These are phyloP conservation scores for Retiboletus flavoniger DNA, from an alignment of 1,284 basidiomycete species.

Conservation along the genomic window DNA sequence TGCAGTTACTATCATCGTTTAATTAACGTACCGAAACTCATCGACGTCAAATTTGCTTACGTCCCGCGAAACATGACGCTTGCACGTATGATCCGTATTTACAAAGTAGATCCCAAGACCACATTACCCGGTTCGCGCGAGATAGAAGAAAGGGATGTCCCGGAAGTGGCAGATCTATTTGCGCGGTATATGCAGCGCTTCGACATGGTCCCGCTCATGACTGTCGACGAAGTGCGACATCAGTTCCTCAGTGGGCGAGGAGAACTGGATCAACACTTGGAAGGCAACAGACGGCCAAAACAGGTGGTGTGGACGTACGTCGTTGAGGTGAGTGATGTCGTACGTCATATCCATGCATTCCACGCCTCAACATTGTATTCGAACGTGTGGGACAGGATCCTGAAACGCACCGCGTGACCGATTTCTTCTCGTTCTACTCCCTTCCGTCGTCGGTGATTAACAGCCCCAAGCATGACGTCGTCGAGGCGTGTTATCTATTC, in stretches of 20 bases:
- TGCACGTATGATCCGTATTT: conserved; percentile 78
- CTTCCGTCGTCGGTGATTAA: conserved; percentile 90
- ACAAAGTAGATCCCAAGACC: conserved; percentile 63
- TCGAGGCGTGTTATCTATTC: conserved; percentile 92
- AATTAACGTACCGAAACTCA: conserved; percentile 88
- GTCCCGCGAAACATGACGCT: conserved; percentile 83
- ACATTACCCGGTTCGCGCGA: conserved; percentile 73
- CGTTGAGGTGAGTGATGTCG: conserved; percentile 66
- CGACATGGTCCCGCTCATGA: conserved; percentile 79
- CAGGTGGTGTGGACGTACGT: conserved; percentile 98
- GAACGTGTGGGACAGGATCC: conserved; percentile 58
- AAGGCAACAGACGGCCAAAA: conserved; percentile 56
- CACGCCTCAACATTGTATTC: background rate
- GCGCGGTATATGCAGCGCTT: conserved; percentile 83
- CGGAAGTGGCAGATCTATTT: conserved; percentile 74
- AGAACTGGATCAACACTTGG: conserved; percentile 49
- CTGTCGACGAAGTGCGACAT: conserved; percentile 81
- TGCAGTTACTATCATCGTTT: conserved; percentile 89
- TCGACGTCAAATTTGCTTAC: conserved; percentile 89
- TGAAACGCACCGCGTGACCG: conserved; percentile 81
- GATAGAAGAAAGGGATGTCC: conserved; percentile 81
- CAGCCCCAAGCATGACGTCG: conserved; percentile 56
- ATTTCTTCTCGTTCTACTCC: conserved; percentile 96
- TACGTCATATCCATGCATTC: conserved; percentile 17
- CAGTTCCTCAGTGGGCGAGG: conserved; percentile 88